Base-by-base conservation (phyloP, 225 moss, liverwort and hornwort species). In the Polytrichum formosum region DNA sequence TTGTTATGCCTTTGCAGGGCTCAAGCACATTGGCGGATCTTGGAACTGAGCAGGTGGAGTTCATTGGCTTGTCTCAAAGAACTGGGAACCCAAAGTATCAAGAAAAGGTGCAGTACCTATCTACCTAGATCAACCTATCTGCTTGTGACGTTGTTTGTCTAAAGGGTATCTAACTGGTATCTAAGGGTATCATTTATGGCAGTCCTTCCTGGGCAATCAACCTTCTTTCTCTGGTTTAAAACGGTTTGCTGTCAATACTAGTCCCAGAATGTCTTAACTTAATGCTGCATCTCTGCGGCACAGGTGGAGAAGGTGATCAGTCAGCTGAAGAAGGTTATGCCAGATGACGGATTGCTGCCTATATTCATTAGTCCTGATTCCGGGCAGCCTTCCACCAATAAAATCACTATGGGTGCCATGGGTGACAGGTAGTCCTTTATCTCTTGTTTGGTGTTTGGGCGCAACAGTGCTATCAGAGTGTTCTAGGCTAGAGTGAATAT, bases 351-450 rank as follows among this genome's bases (percentile, higher is more conserved):
- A 5, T 67, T 90, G 23, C 76, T 90, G 5, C 89, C 89, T 53
- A 85, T 90, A 56, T 86, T 76, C 27, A 84, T 90, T 9, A 90
- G 71, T 67, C 79, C 83, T 6, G 76, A 86, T 64, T 35, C 54
- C 21, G 89, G 86, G 16, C 73, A 74, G 56, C 86, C 89, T 56
- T 83, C 89, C 6, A 79, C 75, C 18, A 59, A 56, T 66, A 83
- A 69, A 75, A 79, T 90, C 46, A 79, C 81, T 6, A 81, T 90
- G 64, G 89, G 89, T 65, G 89, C 89, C 6, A 90, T 90, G 89
- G 89, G 89, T 28, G 89, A 90, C 77, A 84, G 84, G 84, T 84
- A 67, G 18, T 2, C 26, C 9, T 61, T 23, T 58, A 20, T 58
- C 46, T 46, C 16, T 16, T 46, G 10, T 46, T 46, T 10, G 46